A percentile compares a stretch with the other conserved stretches of the same genome.
These are phyloP conservation scores for Elongisporangium senticosum DNA, from an alignment of 352 stramenopile genomes.

Conservation along the genomic window DNA sequence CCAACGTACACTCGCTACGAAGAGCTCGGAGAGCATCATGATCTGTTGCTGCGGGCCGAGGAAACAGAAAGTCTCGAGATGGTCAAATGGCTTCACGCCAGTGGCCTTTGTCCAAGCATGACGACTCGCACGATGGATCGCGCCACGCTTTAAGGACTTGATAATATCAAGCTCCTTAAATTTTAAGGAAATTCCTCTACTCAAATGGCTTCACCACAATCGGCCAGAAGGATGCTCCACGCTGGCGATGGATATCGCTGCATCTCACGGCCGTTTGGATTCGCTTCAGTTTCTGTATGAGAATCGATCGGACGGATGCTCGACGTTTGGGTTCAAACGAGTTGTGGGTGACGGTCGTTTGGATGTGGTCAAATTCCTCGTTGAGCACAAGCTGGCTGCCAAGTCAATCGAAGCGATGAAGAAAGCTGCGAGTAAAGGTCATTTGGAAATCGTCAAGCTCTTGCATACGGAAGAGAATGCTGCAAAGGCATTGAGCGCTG, in stretches of 20 bases:
- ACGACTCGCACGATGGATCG: conserved; percentile 6
- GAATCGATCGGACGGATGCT: conserved; percentile 18
- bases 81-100: too few relatives aligned
- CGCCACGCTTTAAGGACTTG: conserved; percentile 7
- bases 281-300: conserved; percentile 21
- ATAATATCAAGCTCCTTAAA: too few relatives aligned
- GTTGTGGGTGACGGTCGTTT: conserved; percentile 7
- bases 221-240: conserved; percentile 7
- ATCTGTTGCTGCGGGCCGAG: too few relatives aligned
- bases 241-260: conserved; percentile 20
- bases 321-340: conserved; percentile 19
- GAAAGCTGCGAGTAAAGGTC: conserved; percentile 6
- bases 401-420: conserved; percentile 11
- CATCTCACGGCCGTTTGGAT: conserved; percentile 15
- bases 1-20: too few relatives aligned
- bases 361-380: conserved; percentile 9
- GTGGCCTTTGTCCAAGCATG: too few relatives aligned
- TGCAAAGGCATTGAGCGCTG: conserved; percentile 11
- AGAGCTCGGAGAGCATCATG: too few relatives aligned
- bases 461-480: conserved; percentile 11
- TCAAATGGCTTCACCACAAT: conserved; percentile 12
- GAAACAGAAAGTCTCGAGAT: too few relatives aligned
- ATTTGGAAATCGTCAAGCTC: conserved; percentile 6
- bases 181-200: too few relatives aligned
- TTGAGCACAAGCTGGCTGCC: conserved; percentile 5